A percentile compares a stretch with the other conserved stretches of the same genome.
phyloP scores from a whole-genome alignment of 176 grass and related monocot species.

The Ensete glaucum region DNA sequence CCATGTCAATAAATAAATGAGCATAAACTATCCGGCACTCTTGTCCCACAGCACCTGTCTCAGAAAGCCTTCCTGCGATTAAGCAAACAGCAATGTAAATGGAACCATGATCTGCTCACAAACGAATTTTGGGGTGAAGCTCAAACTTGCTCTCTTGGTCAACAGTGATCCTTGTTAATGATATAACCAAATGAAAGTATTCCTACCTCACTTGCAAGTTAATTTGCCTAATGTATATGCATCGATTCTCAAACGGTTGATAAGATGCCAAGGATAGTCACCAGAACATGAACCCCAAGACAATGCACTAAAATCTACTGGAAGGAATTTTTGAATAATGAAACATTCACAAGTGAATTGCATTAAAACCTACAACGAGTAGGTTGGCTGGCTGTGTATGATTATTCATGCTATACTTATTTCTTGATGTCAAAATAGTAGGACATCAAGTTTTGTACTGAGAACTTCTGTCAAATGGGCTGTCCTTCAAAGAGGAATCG shows the following conservation, averaged over 20 bases:
- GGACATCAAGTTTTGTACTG: neutral
- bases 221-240: neutral
- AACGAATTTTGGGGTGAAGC: too few species aligned
- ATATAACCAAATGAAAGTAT: neutral
- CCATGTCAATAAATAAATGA: too few species aligned
- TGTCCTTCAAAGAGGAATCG: neutral
- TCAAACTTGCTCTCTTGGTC: too few species aligned
- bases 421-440: too few species aligned
- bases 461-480: neutral
- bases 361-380: neutral
- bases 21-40: too few species aligned
- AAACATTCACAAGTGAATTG: neutral
- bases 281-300: neutral
- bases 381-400: too few species aligned
- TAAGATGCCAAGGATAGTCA: neutral
- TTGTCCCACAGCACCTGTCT: too few species aligned
- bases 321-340: too few species aligned
- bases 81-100: neutral
- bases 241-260: neutral
- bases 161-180: too few species aligned
- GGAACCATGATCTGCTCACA: too few species aligned
- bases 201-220: neutral
- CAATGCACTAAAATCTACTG: neutral
- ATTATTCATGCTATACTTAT: too few species aligned
- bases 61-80: neutral